Conservation (phyloP, 2,329 filamentous ascomycete genomes). For the Colletotrichum liriopes region DNA sequence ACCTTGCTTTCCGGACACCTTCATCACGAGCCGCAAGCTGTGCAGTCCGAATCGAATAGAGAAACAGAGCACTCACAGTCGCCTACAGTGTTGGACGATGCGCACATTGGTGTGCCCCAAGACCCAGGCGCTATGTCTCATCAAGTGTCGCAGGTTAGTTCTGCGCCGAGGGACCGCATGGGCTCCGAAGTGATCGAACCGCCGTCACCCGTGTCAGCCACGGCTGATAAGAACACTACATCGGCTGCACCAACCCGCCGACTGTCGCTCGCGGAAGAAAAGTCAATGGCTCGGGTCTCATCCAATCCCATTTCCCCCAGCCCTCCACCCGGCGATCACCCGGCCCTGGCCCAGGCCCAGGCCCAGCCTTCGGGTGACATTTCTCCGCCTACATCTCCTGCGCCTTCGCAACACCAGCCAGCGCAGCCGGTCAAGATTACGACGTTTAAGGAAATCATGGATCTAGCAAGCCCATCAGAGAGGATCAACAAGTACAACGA, state of each 20-base stretch:
- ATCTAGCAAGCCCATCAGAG: slow-evolving; percentile 75
- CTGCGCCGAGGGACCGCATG: slow-evolving; percentile 49
- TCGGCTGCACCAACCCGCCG: slow-evolving; percentile 48
- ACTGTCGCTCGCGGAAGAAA: slow-evolving; percentile 63
- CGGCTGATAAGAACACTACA: slow-evolving; percentile 50
- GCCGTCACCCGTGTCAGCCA: slow-evolving; percentile 61
- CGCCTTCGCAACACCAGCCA: slow-evolving; percentile 42
- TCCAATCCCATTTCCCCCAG: slow-evolving; percentile 55
- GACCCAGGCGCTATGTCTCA: slow-evolving; percentile 48
- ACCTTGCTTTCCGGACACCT: neutral
- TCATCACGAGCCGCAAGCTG: neutral
- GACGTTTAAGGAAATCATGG: slow-evolving; percentile 84
- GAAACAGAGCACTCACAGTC: slow-evolving; percentile 8
- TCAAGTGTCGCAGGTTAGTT: slow-evolving; percentile 57
- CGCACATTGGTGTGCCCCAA: slow-evolving; percentile 15
- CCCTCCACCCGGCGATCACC: slow-evolving; percentile 58
- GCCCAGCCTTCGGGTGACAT: slow-evolving; percentile 18
- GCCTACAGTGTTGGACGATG: slow-evolving; percentile 16
- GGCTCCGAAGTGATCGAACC: slow-evolving; percentile 53
- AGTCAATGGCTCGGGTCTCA: slow-evolving; percentile 54
- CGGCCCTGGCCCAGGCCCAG: slow-evolving; percentile 45
- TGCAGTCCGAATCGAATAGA: slow-evolving; percentile 8
- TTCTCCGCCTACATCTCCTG: slow-evolving; percentile 42
- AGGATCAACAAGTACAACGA: slow-evolving; percentile 83
- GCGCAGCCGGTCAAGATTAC: slow-evolving; percentile 58